These are phyloP conservation scores for Stemphylium beticola DNA, from an alignment of 2,329 filamentous ascomycete genomes.

Conservation along the genomic window DNA sequence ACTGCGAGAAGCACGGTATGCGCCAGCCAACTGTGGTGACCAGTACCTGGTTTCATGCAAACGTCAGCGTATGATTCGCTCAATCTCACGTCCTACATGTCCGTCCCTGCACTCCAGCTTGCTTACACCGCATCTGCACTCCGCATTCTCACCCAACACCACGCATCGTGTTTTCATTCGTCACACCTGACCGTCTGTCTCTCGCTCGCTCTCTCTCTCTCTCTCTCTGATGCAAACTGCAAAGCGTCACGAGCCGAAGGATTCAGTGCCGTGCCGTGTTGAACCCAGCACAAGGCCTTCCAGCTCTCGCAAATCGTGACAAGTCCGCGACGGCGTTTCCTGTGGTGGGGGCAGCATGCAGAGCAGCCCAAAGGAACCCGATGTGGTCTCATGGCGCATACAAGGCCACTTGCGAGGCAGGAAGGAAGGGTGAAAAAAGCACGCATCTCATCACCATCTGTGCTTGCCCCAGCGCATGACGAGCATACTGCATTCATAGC, in stretches of 20 bases:
- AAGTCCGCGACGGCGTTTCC: background rate
- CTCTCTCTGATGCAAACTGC: background rate
- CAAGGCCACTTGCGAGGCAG: too few relatives aligned
- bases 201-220: background rate
- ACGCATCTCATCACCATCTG: constrained; percentile 1
- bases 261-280: too few relatives aligned
- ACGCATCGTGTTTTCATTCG: constrained; percentile 13
- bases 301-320: constrained; percentile 11
- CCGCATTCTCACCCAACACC: constrained; percentile 16
- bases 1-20: too few relatives aligned
- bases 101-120: constrained; percentile 11
- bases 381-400: too few relatives aligned
- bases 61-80: too few relatives aligned
- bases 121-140: constrained; percentile 22
- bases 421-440: too few relatives aligned
- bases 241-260: too few relatives aligned
- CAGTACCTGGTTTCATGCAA: too few relatives aligned
- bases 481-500: background rate
- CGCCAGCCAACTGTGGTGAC: too few relatives aligned
- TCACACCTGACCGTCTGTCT: background rate
- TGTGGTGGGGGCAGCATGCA: background rate
- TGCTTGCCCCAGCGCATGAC: constrained; percentile 4
- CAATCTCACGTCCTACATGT: constrained; percentile 3
- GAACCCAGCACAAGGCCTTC: too few relatives aligned
- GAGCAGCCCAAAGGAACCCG: background rate